Base-by-base conservation (phyloP, 2,329 filamentous ascomycete species). In the Cylindrodendrum hubeiense region DNA sequence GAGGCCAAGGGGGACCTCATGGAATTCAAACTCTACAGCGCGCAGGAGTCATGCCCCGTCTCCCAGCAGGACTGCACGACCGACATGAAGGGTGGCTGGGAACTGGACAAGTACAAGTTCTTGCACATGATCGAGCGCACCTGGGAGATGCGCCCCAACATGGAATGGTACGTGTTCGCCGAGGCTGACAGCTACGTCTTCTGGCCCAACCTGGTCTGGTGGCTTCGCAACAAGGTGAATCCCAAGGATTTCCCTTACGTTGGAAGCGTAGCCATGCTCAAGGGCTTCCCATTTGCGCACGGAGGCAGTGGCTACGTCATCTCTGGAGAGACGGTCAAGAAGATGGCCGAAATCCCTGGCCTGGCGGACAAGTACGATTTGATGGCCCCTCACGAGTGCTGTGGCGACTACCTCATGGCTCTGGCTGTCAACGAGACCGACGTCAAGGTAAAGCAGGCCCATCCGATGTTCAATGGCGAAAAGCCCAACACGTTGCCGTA, bases 31-130 rank as follows among this genome's bases (percentile, higher is more conserved):
- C 78, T 85, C 8, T 85, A 85, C 69, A 76, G 80, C 24, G 75
- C 78, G 13, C 83, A 85, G 68, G 77, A 81, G 54, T 76, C 82
- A 58, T 87, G 85, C 55, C 81, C 83, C 41, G 78, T 82, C 30
- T 80, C 82, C 3, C 82, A 84, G 39, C 82, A 83, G 70, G 80
- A 84, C 46, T 83, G 85, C 65, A 78, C 73, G 0, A 60, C 61
- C 9, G 71, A 71, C 7, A 73, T 77, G 68, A 66, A 70, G 59
- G 80, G 76, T 44, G 81, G 80, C 12, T 89, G 87, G 86, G 81
- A 81, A 54, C 77, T 90, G 67, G 87, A 90, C 75, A 89, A 88
- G 78, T 89, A 87, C 79, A 90, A 89, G 76, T 88, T 87, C 72
- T 76, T 89, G 51, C 86, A 87, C 68, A 88, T 89, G 80, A 79